Evolutionary conservation across 2,329 filamentous ascomycete species (phyloP).

Genomic region (Drechslera avenae): DNA sequence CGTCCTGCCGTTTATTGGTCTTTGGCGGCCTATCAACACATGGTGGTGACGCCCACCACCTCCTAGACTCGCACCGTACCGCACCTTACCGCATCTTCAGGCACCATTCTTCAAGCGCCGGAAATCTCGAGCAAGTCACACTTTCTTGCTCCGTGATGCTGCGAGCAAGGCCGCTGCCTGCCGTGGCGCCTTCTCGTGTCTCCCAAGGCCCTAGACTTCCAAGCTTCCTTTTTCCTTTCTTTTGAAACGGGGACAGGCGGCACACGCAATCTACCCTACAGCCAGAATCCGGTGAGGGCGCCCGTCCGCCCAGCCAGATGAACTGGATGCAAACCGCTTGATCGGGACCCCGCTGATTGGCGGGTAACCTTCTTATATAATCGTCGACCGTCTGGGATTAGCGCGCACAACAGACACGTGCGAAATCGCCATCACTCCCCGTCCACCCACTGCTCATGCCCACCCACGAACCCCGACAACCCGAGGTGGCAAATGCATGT

Average conservation of each 20-base stretch:
- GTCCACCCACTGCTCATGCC: not conserved
- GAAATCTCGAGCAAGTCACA: conserved; percentile 4
- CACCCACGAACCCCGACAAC: too few species aligned
- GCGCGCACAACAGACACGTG: conserved; percentile 1
- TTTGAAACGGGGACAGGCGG: not conserved
- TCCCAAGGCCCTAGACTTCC: not conserved
- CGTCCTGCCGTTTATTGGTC: conserved; percentile 7
- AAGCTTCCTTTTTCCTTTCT: too few species aligned
- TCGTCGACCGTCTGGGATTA: not conserved
- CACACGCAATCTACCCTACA: conserved; percentile 1
- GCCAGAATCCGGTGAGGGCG: conserved; percentile 9
- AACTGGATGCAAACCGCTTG: not conserved
- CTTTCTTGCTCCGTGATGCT: conserved; percentile 5
- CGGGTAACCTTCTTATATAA: not conserved
- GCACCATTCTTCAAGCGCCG: conserved; percentile 9
- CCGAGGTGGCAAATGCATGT: too few species aligned
- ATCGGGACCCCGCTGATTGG: not conserved
- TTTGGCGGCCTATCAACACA: not conserved
- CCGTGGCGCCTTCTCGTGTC: conserved; percentile 8
- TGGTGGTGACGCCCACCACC: conserved; percentile 7
- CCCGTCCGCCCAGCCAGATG: not conserved
- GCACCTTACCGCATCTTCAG: too few species aligned
- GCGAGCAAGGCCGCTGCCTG: conserved; percentile 2
- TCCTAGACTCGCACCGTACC: not conserved
- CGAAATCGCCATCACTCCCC: not conserved